Conservation (phyloP, 148 eudicot genomes). For the Spergularia bocconei region DNA sequence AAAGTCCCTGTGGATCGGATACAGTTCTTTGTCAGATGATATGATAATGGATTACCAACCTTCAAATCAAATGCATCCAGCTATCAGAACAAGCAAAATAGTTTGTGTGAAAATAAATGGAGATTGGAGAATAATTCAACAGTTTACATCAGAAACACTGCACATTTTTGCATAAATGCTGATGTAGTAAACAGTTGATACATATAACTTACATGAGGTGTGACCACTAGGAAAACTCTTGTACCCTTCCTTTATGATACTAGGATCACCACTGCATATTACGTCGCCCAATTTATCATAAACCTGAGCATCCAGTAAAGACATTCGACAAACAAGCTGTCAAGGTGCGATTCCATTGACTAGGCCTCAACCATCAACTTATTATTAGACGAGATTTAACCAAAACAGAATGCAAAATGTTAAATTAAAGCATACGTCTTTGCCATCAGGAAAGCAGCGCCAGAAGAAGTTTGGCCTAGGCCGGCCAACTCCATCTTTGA, state of each 20-base stretch:
- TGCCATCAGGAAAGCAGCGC: conserved; percentile 96
- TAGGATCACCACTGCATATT: conserved; percentile 44
- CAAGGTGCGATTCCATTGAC: background rate
- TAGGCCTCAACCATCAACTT: too few species aligned
- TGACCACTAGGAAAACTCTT: conserved; percentile 99
- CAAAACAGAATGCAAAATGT: background rate
- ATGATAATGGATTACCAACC: too few species aligned
- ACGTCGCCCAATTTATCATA: conserved; percentile 50
- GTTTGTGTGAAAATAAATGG: too few species aligned
- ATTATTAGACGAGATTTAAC: too few species aligned
- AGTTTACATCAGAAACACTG: too few species aligned
- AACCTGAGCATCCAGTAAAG: conserved; percentile 16
- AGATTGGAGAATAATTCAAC: too few species aligned
- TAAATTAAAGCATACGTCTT: conserved; percentile 36
- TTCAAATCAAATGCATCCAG: too few species aligned
- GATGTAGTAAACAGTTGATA: too few species aligned
- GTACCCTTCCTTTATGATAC: conserved; percentile 76
- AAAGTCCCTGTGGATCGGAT: conserved; percentile 60
- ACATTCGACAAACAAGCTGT: background rate
- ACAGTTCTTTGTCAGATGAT: background rate
- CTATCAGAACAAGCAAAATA: too few species aligned
- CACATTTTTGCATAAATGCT: too few species aligned
- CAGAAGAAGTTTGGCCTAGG: conserved; percentile 94
- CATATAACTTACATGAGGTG: conserved; percentile 86
- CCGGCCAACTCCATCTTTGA: conserved; percentile 85